Percentiles rank a stretch among this genome's conserved stretches.
Evolutionary conservation across 225 moss, liverwort and hornwort species (phyloP).

Genomic region (Polytrichum formosum): DNA sequence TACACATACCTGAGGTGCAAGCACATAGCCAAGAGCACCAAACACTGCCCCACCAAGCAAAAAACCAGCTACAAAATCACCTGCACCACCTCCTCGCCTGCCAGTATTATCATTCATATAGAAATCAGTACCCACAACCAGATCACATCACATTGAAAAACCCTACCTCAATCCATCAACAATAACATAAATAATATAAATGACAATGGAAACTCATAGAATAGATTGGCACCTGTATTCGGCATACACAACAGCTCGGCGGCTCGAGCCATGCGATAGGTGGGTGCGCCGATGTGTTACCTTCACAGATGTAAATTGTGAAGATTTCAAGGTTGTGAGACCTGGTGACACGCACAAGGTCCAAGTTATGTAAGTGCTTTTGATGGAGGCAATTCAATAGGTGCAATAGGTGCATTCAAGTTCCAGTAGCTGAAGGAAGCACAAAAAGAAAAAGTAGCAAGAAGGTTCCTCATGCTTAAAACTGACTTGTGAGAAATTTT

Average conservation of each 20-base stretch:
- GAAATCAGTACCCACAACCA: background rate
- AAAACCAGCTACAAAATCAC: slow-evolving; percentile 91
- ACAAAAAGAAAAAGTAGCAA: too few species aligned
- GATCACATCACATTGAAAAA: background rate
- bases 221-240: slow-evolving; percentile 38
- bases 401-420: too few species aligned
- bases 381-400: too few species aligned
- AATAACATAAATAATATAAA: background rate
- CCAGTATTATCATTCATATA: background rate
- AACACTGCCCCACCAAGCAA: slow-evolving; percentile 84
- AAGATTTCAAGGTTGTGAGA: slow-evolving; percentile 16
- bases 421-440: too few species aligned
- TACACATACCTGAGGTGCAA: slow-evolving; percentile 69
- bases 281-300: slow-evolving; percentile 18
- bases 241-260: slow-evolving; percentile 30
- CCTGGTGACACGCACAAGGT: slow-evolving; percentile 19
- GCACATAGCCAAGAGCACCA: slow-evolving; percentile 85
- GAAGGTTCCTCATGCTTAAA: too few species aligned
- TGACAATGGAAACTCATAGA: background rate
- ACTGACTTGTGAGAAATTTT: too few species aligned
- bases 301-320: slow-evolving; percentile 19
- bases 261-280: slow-evolving; percentile 26
- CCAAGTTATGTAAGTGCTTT: too few species aligned
- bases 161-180: background rate
- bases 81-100: slow-evolving; percentile 84